Evolutionary conservation across 768 basidiomycete genomes (phyloP).

Genomic region (Tylopilus plumbeoviolaceoides): DNA sequence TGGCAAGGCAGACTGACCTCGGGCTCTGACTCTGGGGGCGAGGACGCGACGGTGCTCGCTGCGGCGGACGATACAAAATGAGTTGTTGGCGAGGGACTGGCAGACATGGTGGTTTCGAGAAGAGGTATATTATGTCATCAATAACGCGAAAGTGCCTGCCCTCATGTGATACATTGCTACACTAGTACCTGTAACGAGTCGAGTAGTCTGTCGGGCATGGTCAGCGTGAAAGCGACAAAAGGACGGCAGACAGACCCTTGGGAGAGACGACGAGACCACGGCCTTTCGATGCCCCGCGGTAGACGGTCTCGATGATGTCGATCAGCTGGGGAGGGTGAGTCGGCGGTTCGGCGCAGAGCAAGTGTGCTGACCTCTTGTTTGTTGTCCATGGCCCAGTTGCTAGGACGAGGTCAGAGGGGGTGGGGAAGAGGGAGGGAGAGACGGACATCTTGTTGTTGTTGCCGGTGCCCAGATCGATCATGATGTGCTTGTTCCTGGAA

Average conservation of each 20-base stretch:
- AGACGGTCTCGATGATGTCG: constrained; percentile 97
- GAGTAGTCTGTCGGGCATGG: constrained; percentile 58
- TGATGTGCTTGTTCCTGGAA: constrained; percentile 93
- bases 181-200: constrained; percentile 70
- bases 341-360: background rate
- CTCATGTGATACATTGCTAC: constrained; percentile 4
- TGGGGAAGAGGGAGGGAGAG: background rate
- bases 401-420: constrained; percentile 30
- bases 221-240: background rate
- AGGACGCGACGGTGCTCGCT: constrained; percentile 26
- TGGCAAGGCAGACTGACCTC: no score
- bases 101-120: constrained; percentile 18
- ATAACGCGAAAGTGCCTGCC: constrained; percentile 26
- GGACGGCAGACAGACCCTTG: constrained; percentile 56
- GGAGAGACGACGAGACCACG: constrained; percentile 97
- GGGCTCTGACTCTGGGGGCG: no score
- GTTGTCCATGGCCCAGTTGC: constrained; percentile 99
- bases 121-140: constrained; percentile 27
- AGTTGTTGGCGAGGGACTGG: constrained; percentile 14
- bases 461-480: constrained; percentile 99
- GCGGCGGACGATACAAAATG: constrained; percentile 18
- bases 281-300: constrained; percentile 95
- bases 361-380: constrained; percentile 79
- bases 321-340: constrained; percentile 60
- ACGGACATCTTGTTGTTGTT: constrained; percentile 99